Base-by-base conservation (phyloP, 2,329 filamentous ascomycete genomes). In the Aureobasidium sp. region DNA sequence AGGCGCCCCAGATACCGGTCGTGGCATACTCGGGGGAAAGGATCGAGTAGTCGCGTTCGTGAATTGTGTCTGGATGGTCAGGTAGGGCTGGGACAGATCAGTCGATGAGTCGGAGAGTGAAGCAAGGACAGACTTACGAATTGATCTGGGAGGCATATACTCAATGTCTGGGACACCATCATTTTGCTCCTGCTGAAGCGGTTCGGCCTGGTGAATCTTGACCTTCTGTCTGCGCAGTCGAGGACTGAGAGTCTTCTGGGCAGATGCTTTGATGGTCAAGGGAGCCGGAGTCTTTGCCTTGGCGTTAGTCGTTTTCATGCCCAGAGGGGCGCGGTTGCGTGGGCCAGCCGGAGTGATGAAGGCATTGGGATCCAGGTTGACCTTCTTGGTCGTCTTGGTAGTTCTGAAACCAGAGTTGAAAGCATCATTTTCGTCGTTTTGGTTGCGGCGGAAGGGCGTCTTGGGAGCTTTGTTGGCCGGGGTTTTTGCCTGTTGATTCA, bases 301-400 rank as follows among this genome's bases (percentile, higher is more conserved):
- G 60, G 90, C 91, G 74, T 99, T 99, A 58, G 94, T 97, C 1
- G 93, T 97, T 76, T 99, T 99, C 80, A 90, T 88, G 37, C 93
- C 93, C 52, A 99, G 78, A 14, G 91, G 89, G 40, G 92, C 91
- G 69, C 93, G 86, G 63, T 80, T 86, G 63, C 85, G 85, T 56
- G 86, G 82, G 61, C 91, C 89, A 70, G 89, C 81, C 35, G 93
- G 93, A 24, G 93, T 97, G 60, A 89, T 78, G 69, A 95, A 86
- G 37, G 82, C 83, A 75, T 84, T 82, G 70, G 83, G 85, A 68
- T 84, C 81, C 65, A 76, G 70, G 66, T 71, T 75, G 58, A 72
- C 77, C 75, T 76, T 82, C 69, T 84, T 85, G 53, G 75, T 74
- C 0, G 77, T 80, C 64, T 84, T 91, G 57, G 82, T 82, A 40